These are phyloP conservation scores for Trametes maxima DNA, from an alignment of 768 basidiomycete species.

Conservation along the genomic window DNA sequence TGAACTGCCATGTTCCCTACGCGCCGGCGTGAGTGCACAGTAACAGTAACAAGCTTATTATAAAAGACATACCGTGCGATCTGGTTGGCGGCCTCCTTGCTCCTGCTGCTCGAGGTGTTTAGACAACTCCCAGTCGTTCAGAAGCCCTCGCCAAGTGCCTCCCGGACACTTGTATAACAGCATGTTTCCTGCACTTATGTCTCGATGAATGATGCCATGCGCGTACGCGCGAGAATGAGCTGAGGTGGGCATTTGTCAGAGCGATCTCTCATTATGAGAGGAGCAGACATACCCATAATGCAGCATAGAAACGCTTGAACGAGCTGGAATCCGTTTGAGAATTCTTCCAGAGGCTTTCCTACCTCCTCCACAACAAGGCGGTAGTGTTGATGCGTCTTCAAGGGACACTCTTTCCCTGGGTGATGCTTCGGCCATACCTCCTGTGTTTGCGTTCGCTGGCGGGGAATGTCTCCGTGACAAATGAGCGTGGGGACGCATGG, in stretches of 20 bases:
- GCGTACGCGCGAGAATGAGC: neutral
- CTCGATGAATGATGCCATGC: neutral
- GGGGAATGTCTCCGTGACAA: neutral
- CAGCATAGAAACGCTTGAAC: neutral
- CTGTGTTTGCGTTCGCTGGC: neutral
- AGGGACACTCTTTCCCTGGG: neutral
- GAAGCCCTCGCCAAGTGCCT: neutral
- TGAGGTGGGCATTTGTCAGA: neutral
- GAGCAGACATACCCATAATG: neutral
- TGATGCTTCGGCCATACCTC: neutral
- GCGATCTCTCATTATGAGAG: neutral
- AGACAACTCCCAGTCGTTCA: constrained; percentile 13
- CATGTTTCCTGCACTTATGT: constrained; percentile 7
- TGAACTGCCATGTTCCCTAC: neutral
- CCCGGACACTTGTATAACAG: neutral
- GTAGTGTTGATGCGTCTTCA: constrained; percentile 5
- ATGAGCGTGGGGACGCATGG: neutral
- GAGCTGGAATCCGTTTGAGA: neutral
- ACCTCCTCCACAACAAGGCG: constrained; percentile 8
- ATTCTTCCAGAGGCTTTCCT: neutral
- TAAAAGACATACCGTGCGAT: neutral
- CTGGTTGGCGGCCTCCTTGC: neutral
- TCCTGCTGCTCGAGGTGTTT: neutral
- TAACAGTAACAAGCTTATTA: neutral
- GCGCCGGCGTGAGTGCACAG: neutral